Conservation (phyloP, 345 rosid genomes). For the Carallia brachiata region DNA sequence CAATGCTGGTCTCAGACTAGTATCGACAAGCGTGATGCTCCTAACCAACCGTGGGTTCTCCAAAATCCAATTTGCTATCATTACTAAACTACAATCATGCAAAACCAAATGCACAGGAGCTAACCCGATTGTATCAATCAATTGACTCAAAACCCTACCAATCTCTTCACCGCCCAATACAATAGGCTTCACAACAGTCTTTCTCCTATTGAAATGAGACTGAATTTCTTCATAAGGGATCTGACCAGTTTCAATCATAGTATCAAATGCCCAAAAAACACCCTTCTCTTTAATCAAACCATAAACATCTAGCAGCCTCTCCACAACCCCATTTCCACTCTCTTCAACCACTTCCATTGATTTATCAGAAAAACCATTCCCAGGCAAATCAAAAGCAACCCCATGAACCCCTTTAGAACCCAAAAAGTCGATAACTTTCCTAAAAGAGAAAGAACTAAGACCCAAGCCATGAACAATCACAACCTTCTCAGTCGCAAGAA, state of each 20-base stretch:
- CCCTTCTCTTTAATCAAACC: constrained; percentile 80
- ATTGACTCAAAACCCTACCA: constrained; percentile 62
- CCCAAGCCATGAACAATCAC: constrained; percentile 78
- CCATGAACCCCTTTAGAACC: constrained; percentile 66
- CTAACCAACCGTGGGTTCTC: constrained; percentile 51
- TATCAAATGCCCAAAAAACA: constrained; percentile 91
- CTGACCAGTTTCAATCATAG: constrained; percentile 85
- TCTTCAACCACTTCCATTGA: constrained; percentile 52
- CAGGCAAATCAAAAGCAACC: constrained; percentile 86
- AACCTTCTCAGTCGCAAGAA: constrained; percentile 44
- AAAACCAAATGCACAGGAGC: constrained; percentile 84
- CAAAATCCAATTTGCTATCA: constrained; percentile 71
- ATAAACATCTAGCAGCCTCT: constrained; percentile 63
- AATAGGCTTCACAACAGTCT: constrained; percentile 44
- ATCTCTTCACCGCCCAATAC: constrained; percentile 70
- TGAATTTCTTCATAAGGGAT: constrained; percentile 63
- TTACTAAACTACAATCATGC: constrained; percentile 77
- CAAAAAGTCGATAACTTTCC: constrained; percentile 40
- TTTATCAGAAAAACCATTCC: constrained; percentile 90
- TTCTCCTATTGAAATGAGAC: constrained; percentile 30
- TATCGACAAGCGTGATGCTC: constrained; percentile 78
- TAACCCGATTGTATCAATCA: constrained; percentile 64
- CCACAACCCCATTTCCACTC: constrained; percentile 48
- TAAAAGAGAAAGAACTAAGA: constrained; percentile 68
- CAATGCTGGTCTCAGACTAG: constrained; percentile 60